A percentile compares a stretch with the other conserved stretches of the same genome.
Conservation (phyloP, 2,329 filamentous ascomycete genomes). For the Dichotomopilus funicola region DNA sequence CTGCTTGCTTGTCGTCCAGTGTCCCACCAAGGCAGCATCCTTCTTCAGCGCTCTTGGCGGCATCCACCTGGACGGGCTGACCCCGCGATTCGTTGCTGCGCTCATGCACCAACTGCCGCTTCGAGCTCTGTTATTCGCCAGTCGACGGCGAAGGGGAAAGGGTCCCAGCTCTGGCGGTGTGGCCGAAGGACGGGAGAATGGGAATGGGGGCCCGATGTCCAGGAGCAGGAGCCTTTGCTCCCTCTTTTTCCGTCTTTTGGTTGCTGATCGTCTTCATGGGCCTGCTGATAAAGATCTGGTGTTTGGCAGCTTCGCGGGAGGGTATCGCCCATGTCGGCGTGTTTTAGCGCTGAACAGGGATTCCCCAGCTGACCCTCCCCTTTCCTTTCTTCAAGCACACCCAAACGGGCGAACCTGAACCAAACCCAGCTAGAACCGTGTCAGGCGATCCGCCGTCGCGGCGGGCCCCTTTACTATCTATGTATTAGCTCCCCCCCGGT, state of each 20-base stretch:
- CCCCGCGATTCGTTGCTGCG: constrained; percentile 17
- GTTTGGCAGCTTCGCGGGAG: neutral
- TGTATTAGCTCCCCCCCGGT: constrained; percentile 1
- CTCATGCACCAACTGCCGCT: constrained; percentile 4
- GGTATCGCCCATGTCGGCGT: neutral
- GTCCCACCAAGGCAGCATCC: constrained; percentile 6
- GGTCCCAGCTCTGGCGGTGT: constrained; percentile 12
- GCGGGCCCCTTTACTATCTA: constrained; percentile 3
- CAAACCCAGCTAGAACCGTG: neutral
- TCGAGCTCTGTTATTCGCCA: constrained; percentile 13
- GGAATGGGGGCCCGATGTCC: neutral
- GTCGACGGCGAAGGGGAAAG: neutral
- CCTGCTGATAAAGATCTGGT: too few species aligned
- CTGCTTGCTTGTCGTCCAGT: neutral
- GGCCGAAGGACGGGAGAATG: neutral
- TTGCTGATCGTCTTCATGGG: neutral
- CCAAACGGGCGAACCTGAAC: too few species aligned
- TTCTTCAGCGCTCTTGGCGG: constrained; percentile 14
- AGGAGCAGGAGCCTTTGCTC: neutral
- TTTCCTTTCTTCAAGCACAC: neutral
- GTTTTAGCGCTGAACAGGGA: constrained; percentile 13
- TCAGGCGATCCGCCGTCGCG: constrained; percentile 1
- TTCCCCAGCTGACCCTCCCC: constrained; percentile 16
- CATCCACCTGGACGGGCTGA: constrained; percentile 11
- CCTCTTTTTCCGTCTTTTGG: neutral